A percentile compares a stretch with the other conserved stretches of the same genome.
phyloP scores from a whole-genome alignment of 208 protist species.

The Sergeia podlipaevii region DNA sequence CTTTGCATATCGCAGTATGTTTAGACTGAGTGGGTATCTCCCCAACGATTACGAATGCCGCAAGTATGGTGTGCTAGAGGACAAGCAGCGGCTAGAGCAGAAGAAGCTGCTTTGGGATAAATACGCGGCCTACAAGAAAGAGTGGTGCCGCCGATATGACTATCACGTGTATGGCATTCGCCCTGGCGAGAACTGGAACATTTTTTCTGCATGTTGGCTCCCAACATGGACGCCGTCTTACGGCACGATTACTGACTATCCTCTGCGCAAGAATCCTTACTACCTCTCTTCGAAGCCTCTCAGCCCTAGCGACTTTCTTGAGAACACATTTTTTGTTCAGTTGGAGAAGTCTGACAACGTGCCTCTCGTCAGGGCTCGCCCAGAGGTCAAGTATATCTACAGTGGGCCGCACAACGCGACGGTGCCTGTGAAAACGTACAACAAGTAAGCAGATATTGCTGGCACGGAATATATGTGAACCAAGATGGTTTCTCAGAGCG shows the following conservation, averaged over 20 bases:
- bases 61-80: slow-evolving; percentile 85
- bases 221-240: slow-evolving; percentile 55
- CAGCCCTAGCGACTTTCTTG: slow-evolving; percentile 49
- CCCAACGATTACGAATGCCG: slow-evolving; percentile 87
- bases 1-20: slow-evolving; percentile 82
- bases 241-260: slow-evolving; percentile 76
- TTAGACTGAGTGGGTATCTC: slow-evolving; percentile 70
- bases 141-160: slow-evolving; percentile 89
- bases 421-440: slow-evolving; percentile 12
- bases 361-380: slow-evolving; percentile 51
- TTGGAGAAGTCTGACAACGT: slow-evolving; percentile 47
- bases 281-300: slow-evolving; percentile 81
- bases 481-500: no score
- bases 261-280: slow-evolving; percentile 86
- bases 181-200: slow-evolving; percentile 71
- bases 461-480: no score
- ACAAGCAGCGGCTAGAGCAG: slow-evolving; percentile 61
- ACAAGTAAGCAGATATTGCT: no score
- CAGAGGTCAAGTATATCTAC: slow-evolving; percentile 82
- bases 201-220: slow-evolving; percentile 84
- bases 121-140: slow-evolving; percentile 86
- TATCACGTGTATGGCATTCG: slow-evolving; percentile 90
- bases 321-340: slow-evolving; percentile 41
- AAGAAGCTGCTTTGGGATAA: slow-evolving; percentile 83
- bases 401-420: slow-evolving; percentile 39